These are phyloP conservation scores for Mrakia gelida DNA, from an alignment of 768 basidiomycete species.

Conservation along the genomic window DNA sequence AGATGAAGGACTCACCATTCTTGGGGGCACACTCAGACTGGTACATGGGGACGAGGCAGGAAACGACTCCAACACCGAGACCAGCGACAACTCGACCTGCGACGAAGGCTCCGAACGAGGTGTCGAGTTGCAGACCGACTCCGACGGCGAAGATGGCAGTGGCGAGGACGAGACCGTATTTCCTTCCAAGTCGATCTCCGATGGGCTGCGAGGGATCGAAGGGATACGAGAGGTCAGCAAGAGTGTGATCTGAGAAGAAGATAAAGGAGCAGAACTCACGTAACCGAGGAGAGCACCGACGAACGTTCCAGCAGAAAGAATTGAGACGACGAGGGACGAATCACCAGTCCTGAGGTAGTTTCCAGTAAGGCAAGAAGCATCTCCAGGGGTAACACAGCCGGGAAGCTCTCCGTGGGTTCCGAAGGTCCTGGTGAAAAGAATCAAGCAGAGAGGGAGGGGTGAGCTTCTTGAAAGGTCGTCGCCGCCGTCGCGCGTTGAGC, in stretches of 20 bases:
- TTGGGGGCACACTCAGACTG: conserved; percentile 63
- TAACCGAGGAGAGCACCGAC: conserved; percentile 35
- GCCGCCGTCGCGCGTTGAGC: neutral
- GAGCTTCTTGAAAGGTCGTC: neutral
- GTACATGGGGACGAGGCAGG: conserved; percentile 58
- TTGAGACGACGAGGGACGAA: conserved; percentile 46
- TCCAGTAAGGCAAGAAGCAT: neutral
- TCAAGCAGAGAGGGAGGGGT: conserved; percentile 1
- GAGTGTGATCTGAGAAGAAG: conserved; percentile 87
- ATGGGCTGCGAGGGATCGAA: conserved; percentile 50
- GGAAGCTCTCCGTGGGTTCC: neutral
- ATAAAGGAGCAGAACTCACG: conserved; percentile 55
- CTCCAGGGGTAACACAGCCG: conserved; percentile 25
- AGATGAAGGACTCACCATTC: conserved; percentile 69
- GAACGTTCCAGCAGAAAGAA: conserved; percentile 47
- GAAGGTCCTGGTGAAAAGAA: conserved; percentile 40
- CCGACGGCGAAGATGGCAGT: conserved; percentile 37
- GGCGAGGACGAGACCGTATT: conserved; percentile 49
- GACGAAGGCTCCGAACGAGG: conserved; percentile 50
- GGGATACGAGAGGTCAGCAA: conserved; percentile 51
- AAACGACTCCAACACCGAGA: conserved; percentile 72
- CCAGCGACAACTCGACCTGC: conserved; percentile 74
- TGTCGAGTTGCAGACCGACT: conserved; percentile 30
- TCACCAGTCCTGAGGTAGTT: conserved; percentile 35
- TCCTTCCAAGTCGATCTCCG: conserved; percentile 57